Percentiles rank a stretch among this genome's conserved stretches.
Conservation (phyloP, 495 filamentous ascomycete genomes). For the Extremus antarcticus region DNA sequence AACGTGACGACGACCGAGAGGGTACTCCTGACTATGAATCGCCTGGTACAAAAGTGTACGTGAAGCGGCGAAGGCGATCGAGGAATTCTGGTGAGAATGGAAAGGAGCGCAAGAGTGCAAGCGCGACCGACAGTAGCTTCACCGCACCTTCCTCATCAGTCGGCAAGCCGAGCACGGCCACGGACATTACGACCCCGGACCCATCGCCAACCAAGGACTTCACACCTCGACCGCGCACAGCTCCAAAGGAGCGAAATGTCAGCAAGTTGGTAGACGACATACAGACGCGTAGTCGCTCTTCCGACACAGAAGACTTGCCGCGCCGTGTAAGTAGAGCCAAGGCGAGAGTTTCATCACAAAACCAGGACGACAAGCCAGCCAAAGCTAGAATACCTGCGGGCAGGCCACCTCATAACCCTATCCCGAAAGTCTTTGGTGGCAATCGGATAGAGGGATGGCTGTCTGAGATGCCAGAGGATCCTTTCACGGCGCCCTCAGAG, state of each 20-base stretch:
- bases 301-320: background rate
- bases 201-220: slow-evolving; percentile 4
- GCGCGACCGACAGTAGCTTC: slow-evolving; percentile 16
- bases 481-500: slow-evolving; percentile 24
- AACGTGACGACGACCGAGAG: background rate
- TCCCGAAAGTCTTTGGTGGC: slow-evolving; percentile 19
- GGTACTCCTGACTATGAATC: slow-evolving; percentile 16
- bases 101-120: background rate
- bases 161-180: slow-evolving; percentile 1
- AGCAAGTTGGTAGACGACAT: background rate
- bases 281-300: background rate
- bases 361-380: background rate
- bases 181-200: slow-evolving; percentile 13
- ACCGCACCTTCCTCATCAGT: slow-evolving; percentile 7
- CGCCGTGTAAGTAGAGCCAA: background rate
- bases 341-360: background rate
- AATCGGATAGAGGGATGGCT: slow-evolving; percentile 33
- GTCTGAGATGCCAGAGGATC: slow-evolving; percentile 24
- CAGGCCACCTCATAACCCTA: background rate
- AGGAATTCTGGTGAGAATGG: slow-evolving; percentile 1
- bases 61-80: slow-evolving; percentile 15
- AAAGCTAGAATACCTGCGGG: background rate
- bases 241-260: background rate
- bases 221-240: background rate
- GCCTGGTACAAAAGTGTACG: slow-evolving; percentile 19